Evolutionary conservation across 192 early-diverging fungal genomes (phyloP), one percentile per base, ranked within the genome.

Genomic region (Coemansia sp.): DNA sequence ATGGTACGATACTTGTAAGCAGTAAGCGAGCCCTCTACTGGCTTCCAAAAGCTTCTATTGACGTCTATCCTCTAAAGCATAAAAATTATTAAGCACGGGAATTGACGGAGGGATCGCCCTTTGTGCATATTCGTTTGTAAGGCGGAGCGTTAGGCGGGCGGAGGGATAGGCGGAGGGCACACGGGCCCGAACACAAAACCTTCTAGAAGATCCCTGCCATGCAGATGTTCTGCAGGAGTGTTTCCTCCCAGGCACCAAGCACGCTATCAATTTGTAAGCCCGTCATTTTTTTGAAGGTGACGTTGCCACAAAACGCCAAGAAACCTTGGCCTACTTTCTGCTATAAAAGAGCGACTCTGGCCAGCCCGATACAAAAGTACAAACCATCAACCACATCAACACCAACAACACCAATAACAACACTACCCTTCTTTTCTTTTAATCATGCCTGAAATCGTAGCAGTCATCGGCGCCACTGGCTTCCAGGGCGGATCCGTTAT

Each of bases 381-480:
- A 57, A 22, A 52, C 3, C 22, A 52, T 27, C 27, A 27, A 27
- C 27, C 27, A 27, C 24, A 52, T 29, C 20, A n/a, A 52, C 50
- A 52, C 20, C n/a, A 52, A 1, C 52, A 53, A 5, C 53, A 55
- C 9, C 53, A 57, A 16, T 11, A 24, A 22, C 49, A 52, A 52
- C 53, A 15, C 3, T 1, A 2, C 4, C 29, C 10, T 31, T 33
- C 53, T 57, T 64, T 41, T 44, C 47, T 55, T 16, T 53, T 13
- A 57, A 40, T 39, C 10, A 81, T 82, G 72, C 18, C 57, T 47
- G 70, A 71, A 57, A 29, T 62, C 40, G 43, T 78, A 44, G 75
- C 75, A 20, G 69, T 82, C 52, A 43, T 76, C 43, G 80, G 80
- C 27, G 80, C 80, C 34, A 82, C 80, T 24, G 80, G 80, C 18